Evolutionary conservation across 352 stramenopile genomes (phyloP).

Genomic region (Saprolegnia parasitica): DNA sequence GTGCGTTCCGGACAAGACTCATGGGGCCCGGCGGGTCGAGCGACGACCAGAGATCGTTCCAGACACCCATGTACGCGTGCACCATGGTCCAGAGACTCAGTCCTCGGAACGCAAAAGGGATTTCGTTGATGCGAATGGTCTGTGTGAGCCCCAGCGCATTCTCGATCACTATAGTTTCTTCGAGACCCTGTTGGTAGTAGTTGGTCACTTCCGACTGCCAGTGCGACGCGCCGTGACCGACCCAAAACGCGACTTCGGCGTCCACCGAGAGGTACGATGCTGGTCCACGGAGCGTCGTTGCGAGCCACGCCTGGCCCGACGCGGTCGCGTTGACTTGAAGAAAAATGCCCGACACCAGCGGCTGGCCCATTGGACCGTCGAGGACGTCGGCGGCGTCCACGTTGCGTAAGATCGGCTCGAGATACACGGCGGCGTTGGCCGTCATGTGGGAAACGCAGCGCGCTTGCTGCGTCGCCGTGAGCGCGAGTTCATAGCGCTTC

Average conservation of each 20-base stretch:
- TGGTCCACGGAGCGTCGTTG: background rate
- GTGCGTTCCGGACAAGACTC: constrained; percentile 12
- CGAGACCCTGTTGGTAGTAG: constrained; percentile 6
- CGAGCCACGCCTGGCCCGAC: constrained; percentile 8
- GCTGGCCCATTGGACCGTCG: background rate
- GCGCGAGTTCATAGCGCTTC: background rate
- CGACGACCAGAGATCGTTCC: constrained; percentile 5
- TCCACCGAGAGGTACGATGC: background rate
- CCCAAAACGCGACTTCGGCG: constrained; percentile 1
- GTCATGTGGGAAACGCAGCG: background rate
- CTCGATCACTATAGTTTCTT: constrained; percentile 3
- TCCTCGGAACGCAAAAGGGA: constrained; percentile 3
- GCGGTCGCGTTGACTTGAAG: background rate
- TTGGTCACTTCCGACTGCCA: constrained; percentile 10
- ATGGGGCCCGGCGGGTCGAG: background rate
- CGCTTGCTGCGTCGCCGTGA: constrained; percentile 18
- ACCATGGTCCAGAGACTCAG: constrained; percentile 8
- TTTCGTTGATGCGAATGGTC: background rate
- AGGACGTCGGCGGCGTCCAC: background rate
- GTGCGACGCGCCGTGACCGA: background rate
- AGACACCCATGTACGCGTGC: background rate
- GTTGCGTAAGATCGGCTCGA: constrained; percentile 18
- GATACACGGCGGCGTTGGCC: constrained; percentile 19
- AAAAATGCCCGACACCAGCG: constrained; percentile 4
- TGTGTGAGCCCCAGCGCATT: constrained; percentile 14